These are phyloP conservation scores for Nicotiana noctiflora DNA, from an alignment of 257 asterid species.

Conservation along the genomic window DNA sequence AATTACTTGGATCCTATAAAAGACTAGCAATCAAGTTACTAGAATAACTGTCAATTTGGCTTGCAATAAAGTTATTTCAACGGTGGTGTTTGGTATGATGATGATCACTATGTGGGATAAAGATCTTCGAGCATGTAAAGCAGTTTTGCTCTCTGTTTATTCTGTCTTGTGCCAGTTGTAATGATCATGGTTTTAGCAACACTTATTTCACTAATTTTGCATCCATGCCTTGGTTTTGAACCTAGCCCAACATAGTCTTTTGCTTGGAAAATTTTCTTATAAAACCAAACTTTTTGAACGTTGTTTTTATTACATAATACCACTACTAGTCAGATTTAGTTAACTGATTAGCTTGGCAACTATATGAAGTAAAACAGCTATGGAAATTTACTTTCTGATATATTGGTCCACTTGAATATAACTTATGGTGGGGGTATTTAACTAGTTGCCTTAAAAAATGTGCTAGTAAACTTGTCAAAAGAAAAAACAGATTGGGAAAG, in stretches of 20 bases:
- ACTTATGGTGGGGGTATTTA: background rate
- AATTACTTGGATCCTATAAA: background rate
- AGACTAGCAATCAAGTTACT: background rate
- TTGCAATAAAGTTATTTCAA: background rate
- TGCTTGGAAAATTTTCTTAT: background rate
- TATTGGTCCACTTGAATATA: conserved; percentile 1
- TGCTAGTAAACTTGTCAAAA: background rate
- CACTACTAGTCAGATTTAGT: background rate
- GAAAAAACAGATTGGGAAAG: background rate
- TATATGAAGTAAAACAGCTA: background rate
- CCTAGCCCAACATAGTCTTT: background rate
- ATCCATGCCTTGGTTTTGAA: background rate
- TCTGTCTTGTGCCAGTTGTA: background rate
- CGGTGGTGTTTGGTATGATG: background rate
- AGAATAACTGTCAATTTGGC: background rate
- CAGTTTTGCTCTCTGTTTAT: background rate
- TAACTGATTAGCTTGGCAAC: background rate
- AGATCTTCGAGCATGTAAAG: background rate
- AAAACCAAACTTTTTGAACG: background rate
- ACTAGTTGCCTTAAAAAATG: background rate
- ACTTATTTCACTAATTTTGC: background rate
- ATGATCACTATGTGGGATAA: background rate
- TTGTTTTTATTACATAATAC: background rate
- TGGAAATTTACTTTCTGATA: conserved; percentile 2
- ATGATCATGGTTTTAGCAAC: conserved; percentile 5